phyloP scores from a whole-genome alignment of 1,139 yeast species.

The Nakaseomyces uthaithaninus region DNA sequence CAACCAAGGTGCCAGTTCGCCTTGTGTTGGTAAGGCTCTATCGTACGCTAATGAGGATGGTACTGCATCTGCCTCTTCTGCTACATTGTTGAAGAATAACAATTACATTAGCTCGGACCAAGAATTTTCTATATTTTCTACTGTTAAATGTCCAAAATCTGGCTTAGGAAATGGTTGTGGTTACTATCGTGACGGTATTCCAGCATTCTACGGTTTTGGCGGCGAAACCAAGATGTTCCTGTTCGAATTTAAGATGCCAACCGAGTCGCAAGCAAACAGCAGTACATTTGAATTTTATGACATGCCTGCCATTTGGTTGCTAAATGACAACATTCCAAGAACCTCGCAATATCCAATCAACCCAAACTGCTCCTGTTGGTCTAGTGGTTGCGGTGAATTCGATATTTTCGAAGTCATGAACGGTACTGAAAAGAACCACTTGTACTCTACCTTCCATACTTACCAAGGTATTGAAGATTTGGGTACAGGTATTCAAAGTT shows the following conservation, averaged over 20 bases:
- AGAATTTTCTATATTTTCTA: conserved; percentile 57
- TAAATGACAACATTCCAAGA: conserved; percentile 72
- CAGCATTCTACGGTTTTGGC: conserved; percentile 65
- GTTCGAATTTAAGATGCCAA: conserved; percentile 64
- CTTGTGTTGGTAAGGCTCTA: conserved; percentile 60
- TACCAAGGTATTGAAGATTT: conserved; percentile 61
- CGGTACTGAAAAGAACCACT: conserved; percentile 44
- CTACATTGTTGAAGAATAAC: conserved; percentile 46
- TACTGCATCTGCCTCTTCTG: conserved; percentile 34
- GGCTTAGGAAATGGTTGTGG: conserved; percentile 38
- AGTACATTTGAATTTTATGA: conserved; percentile 37
- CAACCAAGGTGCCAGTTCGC: conserved; percentile 40
- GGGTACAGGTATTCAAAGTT: conserved; percentile 49
- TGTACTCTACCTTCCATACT: conserved; percentile 63
- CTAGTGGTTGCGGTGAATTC: conserved; percentile 72
- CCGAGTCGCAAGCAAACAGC: conserved; percentile 35
- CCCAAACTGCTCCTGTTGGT: conserved; percentile 65
- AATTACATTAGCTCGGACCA: conserved; percentile 45
- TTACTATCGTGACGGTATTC: conserved; percentile 61
- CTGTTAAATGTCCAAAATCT: conserved; percentile 43
- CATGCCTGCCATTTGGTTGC: conserved; percentile 70
- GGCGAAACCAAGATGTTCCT: conserved; percentile 61
- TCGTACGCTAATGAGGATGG: conserved; percentile 45
- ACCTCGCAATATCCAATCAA: conserved; percentile 64
- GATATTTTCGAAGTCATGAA: conserved; percentile 66